Evolutionary conservation across 345 rosid species (phyloP).

Genomic region (Angophora floribunda): DNA sequence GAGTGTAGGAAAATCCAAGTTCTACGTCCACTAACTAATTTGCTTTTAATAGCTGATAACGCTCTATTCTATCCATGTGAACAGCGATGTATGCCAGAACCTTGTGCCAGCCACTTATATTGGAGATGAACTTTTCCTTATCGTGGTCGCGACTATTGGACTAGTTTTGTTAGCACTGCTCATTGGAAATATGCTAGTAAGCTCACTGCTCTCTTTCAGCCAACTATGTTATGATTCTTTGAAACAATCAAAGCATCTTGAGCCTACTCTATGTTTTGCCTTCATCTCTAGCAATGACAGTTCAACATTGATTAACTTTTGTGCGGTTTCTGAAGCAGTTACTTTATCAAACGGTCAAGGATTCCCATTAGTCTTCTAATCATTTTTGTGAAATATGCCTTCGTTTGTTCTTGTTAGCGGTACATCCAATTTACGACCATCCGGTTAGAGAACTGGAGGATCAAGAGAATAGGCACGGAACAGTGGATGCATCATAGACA

Average conservation of each 20-base stretch:
- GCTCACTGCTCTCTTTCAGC: not conserved
- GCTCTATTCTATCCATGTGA: not conserved
- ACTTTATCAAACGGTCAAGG: not conserved
- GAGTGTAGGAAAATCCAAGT: not conserved
- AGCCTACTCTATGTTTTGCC: not conserved
- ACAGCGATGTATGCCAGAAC: constrained; percentile 38
- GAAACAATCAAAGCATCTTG: not conserved
- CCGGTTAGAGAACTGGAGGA: constrained; percentile 67
- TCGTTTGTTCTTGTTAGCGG: constrained; percentile 16
- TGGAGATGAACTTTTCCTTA: constrained; percentile 47
- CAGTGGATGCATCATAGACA: constrained; percentile 29
- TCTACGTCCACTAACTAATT: not conserved
- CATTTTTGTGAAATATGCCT: not conserved
- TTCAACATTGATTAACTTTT: not conserved
- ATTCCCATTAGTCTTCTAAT: not conserved
- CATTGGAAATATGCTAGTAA: constrained; percentile 58
- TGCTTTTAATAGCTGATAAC: not conserved
- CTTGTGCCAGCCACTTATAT: constrained; percentile 16
- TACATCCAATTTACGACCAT: constrained; percentile 60
- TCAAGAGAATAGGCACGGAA: constrained; percentile 34
- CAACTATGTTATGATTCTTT: not conserved
- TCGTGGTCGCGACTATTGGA: constrained; percentile 40
- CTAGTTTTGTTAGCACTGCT: constrained; percentile 56
- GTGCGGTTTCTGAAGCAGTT: not conserved
- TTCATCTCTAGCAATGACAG: not conserved